Evolutionary conservation across 371 early-diverging fungal genomes (phyloP).

Genomic region (Umbelopsis sp.): DNA sequence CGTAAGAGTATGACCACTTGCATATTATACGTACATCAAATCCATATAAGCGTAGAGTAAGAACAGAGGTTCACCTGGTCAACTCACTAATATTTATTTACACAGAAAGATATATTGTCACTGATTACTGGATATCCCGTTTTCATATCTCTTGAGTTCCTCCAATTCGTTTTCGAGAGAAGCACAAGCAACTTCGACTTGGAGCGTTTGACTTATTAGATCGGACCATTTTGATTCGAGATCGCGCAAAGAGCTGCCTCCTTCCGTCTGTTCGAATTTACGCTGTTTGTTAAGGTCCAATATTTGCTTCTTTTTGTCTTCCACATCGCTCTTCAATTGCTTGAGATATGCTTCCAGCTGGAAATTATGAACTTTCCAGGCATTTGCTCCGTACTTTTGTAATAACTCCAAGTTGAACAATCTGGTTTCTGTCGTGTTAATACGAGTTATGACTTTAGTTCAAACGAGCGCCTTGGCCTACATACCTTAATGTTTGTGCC

Average conservation of each 20-base stretch:
- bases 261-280: constrained; percentile 62
- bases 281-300: constrained; percentile 69
- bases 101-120: too few relatives aligned
- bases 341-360: constrained; percentile 68
- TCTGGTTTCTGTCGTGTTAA: constrained; percentile 22
- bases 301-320: constrained; percentile 50
- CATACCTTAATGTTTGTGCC: constrained; percentile 73
- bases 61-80: too few relatives aligned
- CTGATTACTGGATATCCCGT: constrained; percentile 3
- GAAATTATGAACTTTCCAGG: constrained; percentile 84
- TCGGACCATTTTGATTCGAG: constrained; percentile 68
- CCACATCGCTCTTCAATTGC: constrained; percentile 51
- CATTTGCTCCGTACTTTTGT: constrained; percentile 80
- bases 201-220: constrained; percentile 61
- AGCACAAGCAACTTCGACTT: constrained; percentile 63
- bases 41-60: too few relatives aligned
- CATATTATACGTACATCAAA: too few relatives aligned
- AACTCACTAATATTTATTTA: too few relatives aligned
- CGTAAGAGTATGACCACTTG: too few relatives aligned
- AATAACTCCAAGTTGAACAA: constrained; percentile 83
- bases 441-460: background rate
- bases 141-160: constrained; percentile 52
- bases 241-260: constrained; percentile 34
- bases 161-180: constrained; percentile 57
- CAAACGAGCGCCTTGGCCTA: background rate